Evolutionary conservation across 1,284 basidiomycete genomes (phyloP), one percentile per base, ranked within the genome.

Genomic region (Takashimella tepidaria): DNA sequence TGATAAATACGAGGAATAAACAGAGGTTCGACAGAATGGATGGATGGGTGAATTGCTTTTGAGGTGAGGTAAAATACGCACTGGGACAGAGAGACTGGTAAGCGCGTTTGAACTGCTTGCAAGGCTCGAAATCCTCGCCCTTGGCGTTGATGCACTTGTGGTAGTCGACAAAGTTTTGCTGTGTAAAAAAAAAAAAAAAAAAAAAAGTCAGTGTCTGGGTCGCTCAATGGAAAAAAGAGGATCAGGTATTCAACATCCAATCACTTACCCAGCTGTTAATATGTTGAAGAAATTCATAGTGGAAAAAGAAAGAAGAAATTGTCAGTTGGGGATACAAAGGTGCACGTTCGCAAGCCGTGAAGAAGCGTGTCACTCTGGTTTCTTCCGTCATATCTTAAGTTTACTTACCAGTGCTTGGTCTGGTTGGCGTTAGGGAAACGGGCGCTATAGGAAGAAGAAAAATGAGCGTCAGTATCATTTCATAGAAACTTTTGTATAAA

Each of bases 61-160:
- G 40, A 26, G 51, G 45, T 42, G 19, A 10, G 22, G 22, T n/a
- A 19, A 1, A 27, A 21, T 13, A 86, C 91, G 76, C 69, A 96
- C 92, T 98, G 61, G 96, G 96, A 81, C 96, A 99, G 60, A 98
- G 84, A 50, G 93, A 92, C 81, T 91, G 83, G 83, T 92, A 99
- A 37, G 91, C 89, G 74, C 86, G 85, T 81, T 88, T 91, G 86
- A 99, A 99, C 80, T 97, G 92, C 81, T 95, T 92, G 88, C 96
- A 98, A 8, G 96, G 92, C 21, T 87, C 85, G 75, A 87, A 98
- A 58, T 98, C 96, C 70, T 98, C 95, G 63, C 96, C 96, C 81
- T 97, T 98, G 67, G 92, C 92, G 70, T 89, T 81, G 68, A 98
- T 80, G 76, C 96, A 99, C 79, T 95, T 96, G 86, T 91, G 90